A percentile compares a stretch with the other conserved stretches of the same genome.
These are phyloP conservation scores for Ophiostoma sp. DNA, from an alignment of 2,329 filamentous ascomycete species.

Conservation along the genomic window DNA sequence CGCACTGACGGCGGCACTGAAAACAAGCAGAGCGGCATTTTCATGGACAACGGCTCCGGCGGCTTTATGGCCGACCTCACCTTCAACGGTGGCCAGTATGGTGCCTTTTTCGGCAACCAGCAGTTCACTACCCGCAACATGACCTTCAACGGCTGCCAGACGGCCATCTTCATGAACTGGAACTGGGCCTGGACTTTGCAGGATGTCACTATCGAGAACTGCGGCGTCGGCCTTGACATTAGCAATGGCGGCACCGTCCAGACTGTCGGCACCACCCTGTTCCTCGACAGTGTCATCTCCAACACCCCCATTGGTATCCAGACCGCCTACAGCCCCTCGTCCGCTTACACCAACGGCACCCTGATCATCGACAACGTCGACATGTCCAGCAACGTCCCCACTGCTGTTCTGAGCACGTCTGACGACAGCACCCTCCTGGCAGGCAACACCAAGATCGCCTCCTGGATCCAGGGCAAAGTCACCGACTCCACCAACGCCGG, in stretches of 20 bases:
- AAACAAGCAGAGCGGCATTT: conserved; percentile 71
- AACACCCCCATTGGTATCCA: conserved; percentile 72
- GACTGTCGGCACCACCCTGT: conserved; percentile 77
- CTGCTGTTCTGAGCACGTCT: conserved; percentile 58
- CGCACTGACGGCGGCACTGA: conserved; percentile 55
- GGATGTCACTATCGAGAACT: conserved; percentile 67
- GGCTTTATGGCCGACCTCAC: conserved; percentile 78
- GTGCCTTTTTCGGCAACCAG: conserved; percentile 77
- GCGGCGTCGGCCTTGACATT: conserved; percentile 74
- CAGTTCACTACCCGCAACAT: conserved; percentile 83
- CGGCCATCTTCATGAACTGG: conserved; percentile 85
- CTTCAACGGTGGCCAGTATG: conserved; percentile 76
- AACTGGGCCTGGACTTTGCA: conserved; percentile 85
- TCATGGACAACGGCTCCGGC: conserved; percentile 80
- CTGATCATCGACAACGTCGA: conserved; percentile 88
- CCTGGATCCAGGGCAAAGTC: conserved; percentile 72
- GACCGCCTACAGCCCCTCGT: conserved; percentile 60
- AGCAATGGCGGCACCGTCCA: conserved; percentile 57
- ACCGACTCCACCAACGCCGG: conserved; percentile 36
- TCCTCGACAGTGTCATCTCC: conserved; percentile 74
- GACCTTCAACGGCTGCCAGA: conserved; percentile 75
- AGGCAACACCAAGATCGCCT: conserved; percentile 62
- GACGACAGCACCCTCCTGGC: conserved; percentile 58
- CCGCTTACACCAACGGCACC: conserved; percentile 66
- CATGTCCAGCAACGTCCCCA: conserved; percentile 60